Base-by-base conservation (phyloP, 192 early-diverging fungal species). In the Mortierella alpina region DNA sequence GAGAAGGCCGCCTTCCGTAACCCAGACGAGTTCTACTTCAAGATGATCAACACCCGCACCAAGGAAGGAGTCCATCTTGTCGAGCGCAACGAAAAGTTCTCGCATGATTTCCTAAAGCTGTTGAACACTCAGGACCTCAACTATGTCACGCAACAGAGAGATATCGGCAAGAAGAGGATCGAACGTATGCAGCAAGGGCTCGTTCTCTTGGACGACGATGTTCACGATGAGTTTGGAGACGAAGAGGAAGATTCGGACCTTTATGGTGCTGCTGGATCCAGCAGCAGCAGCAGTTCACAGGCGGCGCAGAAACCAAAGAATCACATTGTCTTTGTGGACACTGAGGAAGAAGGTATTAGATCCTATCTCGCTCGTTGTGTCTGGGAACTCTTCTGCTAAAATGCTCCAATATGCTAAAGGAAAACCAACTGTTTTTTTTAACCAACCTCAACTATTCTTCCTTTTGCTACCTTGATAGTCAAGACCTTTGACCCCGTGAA, bases 1-100 rank as follows among this genome's bases (percentile, higher is more conserved):
- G 89, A 95, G 75, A 97, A 96, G 74, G 98, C 98, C 5, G 83
- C 90, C 14, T 86, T 90, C 63, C 85, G 92, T 72, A 99, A 99
- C 85, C 95, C 94, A 5, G 98, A 99, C 82, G 98, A 99, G 87
- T 99, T 99, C 82, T 98, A 98, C 88, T 97, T 96, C 75, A 94
- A 92, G 82, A 99, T 99, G 98, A 91, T 96, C 79, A 93, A 93
- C 71, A 73, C 90, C 20, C 90, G 92, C 71, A 94, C 95, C 63
- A 94, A 95, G 82, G 86, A 92, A 23, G 96, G 96, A 17, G 92
- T 92, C 1, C 97, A 98, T 71, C 70, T 94, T 13, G 73, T 85
- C 51, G 88, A 94, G 63, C 89, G 93, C 41, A 90, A 92, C 55
- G 82, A 93, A n/a, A 85, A 88, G 47, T 88, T 95, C 40, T 87